A percentile compares a stretch with the other conserved stretches of the same genome.
Evolutionary conservation across 116 monocot genomes (phyloP).

Genomic region (Phalaenopsis hybrid): DNA sequence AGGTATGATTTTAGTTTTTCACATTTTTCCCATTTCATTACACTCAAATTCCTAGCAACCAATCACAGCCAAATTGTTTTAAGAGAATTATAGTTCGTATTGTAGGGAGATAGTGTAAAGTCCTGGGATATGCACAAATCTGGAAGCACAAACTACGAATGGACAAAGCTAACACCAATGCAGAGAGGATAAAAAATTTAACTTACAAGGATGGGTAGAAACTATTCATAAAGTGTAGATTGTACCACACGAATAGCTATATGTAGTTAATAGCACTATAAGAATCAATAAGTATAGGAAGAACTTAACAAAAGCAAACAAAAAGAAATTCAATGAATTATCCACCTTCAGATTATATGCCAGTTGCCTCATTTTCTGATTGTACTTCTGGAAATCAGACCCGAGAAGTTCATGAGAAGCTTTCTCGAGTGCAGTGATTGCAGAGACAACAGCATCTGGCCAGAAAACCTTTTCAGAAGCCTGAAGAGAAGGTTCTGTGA

Average conservation of each 20-base stretch:
- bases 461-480: constrained; percentile 27
- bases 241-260: neutral
- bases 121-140: neutral
- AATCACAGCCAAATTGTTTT: neutral
- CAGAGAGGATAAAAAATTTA: neutral
- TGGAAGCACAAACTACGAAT: neutral
- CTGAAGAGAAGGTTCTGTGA: constrained; percentile 13
- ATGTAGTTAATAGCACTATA: neutral
- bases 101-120: neutral
- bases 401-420: constrained; percentile 64
- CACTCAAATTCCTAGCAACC: neutral
- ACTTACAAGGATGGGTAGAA: neutral
- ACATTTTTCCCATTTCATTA: neutral
- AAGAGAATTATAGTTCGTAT: neutral
- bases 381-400: constrained; percentile 80
- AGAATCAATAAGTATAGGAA: neutral
- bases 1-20: neutral
- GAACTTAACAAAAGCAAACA: neutral
- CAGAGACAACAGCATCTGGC: constrained; percentile 61
- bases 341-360: constrained; percentile 88
- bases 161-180: neutral
- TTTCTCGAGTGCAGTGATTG: constrained; percentile 69
- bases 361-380: constrained; percentile 89
- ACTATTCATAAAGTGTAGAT: neutral
- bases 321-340: neutral